Conservation (phyloP, 1,284 basidiomycete genomes). For the Pseudozyma pruni region DNA sequence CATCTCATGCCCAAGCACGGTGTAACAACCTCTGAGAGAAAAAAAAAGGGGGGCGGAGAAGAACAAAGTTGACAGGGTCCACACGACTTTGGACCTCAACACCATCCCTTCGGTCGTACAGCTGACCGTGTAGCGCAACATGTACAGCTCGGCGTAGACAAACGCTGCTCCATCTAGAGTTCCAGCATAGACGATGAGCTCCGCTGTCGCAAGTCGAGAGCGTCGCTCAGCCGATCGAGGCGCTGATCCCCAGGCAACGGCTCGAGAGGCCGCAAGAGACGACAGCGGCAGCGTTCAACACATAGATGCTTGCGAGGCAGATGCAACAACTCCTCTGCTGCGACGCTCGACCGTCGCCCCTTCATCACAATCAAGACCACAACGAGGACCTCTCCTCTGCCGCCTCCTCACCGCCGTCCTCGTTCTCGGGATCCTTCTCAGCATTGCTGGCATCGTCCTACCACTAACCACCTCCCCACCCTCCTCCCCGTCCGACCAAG, state of each 20-base stretch:
- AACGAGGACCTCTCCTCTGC: not conserved
- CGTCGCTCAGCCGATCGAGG: no score
- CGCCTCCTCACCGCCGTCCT: conserved; percentile 6
- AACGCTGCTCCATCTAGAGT: no score
- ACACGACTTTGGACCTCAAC: not conserved
- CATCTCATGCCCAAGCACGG: no score
- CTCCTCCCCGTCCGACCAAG: not conserved
- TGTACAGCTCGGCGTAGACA: not conserved
- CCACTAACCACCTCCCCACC: conserved; percentile 1
- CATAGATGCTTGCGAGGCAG: no score
- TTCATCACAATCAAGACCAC: not conserved
- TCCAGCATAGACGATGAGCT: no score
- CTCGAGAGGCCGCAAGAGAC: no score
- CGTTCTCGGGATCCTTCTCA: conserved; percentile 6
- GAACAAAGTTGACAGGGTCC: not conserved
- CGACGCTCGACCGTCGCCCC: not conserved
- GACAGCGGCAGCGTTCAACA: no score
- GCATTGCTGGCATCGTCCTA: conserved; percentile 2
- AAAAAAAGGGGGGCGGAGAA: no score
- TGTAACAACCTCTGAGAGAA: no score
- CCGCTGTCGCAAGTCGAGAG: no score
- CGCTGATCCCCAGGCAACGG: no score
- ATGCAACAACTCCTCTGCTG: conserved; percentile 19
- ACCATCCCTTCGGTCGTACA: not conserved
- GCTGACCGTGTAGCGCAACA: not conserved